Percentiles rank a stretch among this genome's conserved stretches.
phyloP scores from a whole-genome alignment of 23 red algal species.

The Cyanidium caldarium region DNA sequence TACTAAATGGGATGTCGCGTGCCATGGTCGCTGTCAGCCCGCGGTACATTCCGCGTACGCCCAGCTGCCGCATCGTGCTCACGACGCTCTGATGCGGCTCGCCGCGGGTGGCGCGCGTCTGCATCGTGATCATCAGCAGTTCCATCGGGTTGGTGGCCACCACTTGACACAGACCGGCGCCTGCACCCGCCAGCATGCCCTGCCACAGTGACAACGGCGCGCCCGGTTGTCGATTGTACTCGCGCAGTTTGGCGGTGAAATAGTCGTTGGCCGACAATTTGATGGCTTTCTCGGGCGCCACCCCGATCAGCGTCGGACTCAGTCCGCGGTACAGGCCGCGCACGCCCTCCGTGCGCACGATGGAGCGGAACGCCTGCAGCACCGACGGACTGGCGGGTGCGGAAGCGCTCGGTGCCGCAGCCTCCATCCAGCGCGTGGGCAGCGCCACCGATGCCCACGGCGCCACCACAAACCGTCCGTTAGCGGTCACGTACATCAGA shows the following conservation, averaged over 20 bases:
- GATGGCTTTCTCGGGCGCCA: constrained; percentile 91
- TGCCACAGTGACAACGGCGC: constrained; percentile 17
- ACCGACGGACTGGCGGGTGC: background rate
- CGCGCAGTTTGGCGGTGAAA: constrained; percentile 31
- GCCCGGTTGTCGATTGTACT: background rate
- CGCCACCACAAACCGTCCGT: background rate
- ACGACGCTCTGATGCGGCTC: constrained; percentile 2
- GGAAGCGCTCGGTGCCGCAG: background rate
- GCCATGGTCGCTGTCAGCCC: constrained; percentile 40
- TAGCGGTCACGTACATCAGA: background rate
- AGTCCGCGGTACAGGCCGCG: constrained; percentile 93
- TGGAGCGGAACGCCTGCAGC: constrained; percentile 15
- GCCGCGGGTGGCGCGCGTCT: constrained; percentile 19
- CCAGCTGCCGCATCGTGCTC: constrained; percentile 23
- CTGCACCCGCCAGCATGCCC: constrained; percentile 57
- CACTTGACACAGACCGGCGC: constrained; percentile 81
- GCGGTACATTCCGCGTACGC: constrained; percentile 64
- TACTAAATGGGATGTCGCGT: constrained; percentile 82
- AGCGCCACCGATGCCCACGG: background rate
- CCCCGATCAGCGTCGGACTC: constrained; percentile 48
- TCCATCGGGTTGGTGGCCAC: constrained; percentile 92
- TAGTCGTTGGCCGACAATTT: constrained; percentile 87
- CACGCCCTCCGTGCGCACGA: constrained; percentile 53
- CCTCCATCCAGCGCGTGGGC: background rate
- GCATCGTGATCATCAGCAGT: constrained; percentile 90